Base-by-base conservation (phyloP, 2,329 filamentous ascomycete species). In the Sclerotinia minor region DNA sequence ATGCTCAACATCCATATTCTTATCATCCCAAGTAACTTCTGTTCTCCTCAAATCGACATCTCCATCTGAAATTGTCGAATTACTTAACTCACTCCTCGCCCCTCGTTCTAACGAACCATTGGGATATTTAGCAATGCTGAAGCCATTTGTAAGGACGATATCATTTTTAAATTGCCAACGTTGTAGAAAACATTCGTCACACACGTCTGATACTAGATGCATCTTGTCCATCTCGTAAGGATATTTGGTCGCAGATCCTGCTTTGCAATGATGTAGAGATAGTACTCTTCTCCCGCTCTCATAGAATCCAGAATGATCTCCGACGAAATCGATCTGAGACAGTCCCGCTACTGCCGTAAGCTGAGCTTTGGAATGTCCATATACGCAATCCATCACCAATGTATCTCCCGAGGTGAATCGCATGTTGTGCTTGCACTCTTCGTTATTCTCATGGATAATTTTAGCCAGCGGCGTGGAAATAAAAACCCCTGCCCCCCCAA, bases 81-180 rank as follows among this genome's bases (percentile, higher is more conserved):
- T 60, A 45, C 5, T 53, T 11, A 53, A 52, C 7, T 45, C 26
- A 29, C 45, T 50, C 19, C 26, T 54, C 1, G 52, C 35, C 15
- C 50, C 59, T 49, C 26, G 38, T 29, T 64, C 24, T 19, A 67
- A 57, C 21, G 59, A 45, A 19, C 60, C 59, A 2, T 64, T 35
- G 26, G 66, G 71, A 65, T 83, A 82, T 53, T 77, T 76, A 38
- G 78, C 75, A 57, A 83, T 76, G 1, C 80, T 82, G 67, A 79
- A 83, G 0, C 81, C 82, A 67, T 83, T 83, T 4, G 79, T 80
- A 45, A 83, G 74, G 24, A 81, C 73, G 72, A 79, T 77, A 44
- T 79, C 78, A 41, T 81, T 78, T 7, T 73, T 72, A 64, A 83
- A 83, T 26, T 77, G 76, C 78, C 79, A 83, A 59, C 81, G 78